phyloP scores from a whole-genome alignment of 73 alveolate genomes.

The Uronychia setigera region DNA sequence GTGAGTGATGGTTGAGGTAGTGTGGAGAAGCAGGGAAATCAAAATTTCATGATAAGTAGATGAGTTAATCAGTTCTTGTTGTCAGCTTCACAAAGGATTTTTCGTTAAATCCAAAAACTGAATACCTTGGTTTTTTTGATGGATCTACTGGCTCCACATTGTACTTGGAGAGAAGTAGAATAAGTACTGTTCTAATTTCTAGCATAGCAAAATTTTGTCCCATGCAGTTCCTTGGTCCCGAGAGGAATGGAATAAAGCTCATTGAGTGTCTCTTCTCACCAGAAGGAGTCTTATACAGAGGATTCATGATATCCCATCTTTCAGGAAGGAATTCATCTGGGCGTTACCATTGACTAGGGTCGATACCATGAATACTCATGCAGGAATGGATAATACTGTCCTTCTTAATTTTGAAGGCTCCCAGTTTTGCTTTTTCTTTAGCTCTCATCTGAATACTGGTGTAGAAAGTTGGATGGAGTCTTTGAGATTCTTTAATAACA shows the following conservation, averaged over 20 bases:
- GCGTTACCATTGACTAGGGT: not conserved
- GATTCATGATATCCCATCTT: not conserved
- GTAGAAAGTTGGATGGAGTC: not conserved
- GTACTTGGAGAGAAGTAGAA: not conserved
- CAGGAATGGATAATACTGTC: not conserved
- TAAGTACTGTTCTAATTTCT: not conserved
- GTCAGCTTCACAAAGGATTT: no score
- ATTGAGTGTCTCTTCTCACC: not conserved
- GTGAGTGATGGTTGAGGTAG: no score
- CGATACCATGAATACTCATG: not conserved
- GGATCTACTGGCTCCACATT: no score
- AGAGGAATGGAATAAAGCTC: not conserved
- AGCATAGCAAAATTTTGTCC: not conserved
- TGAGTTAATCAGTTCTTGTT: no score
- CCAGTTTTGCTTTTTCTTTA: not conserved
- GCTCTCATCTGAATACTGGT: not conserved
- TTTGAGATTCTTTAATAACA: not conserved
- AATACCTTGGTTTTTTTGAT: no score
- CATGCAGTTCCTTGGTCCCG: not conserved
- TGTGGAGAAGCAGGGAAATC: no score
- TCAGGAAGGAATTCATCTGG: conserved; percentile 12
- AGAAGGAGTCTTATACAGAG: not conserved
- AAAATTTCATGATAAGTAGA: no score
- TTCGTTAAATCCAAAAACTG: no score
- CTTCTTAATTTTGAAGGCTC: not conserved